Percentiles rank a stretch among this genome's conserved stretches.
phyloP scores from a whole-genome alignment of 2,329 filamentous ascomycete species.

The Colletotrichum graminicola region DNA sequence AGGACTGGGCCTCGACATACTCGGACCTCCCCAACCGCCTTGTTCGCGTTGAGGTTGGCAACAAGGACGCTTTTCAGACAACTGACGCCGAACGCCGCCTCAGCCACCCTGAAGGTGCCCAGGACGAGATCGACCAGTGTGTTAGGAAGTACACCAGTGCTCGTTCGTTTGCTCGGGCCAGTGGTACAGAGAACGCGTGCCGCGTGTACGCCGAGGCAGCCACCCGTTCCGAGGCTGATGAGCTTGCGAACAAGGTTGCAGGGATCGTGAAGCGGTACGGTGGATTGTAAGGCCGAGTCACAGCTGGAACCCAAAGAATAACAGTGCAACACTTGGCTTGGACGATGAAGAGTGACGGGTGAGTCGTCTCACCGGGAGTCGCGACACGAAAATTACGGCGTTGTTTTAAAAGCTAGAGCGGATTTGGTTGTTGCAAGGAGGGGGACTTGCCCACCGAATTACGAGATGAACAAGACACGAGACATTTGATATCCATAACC shows the following conservation, averaged over 20 bases:
- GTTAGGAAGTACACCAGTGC: slow-evolving; percentile 93
- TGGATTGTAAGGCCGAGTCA: slow-evolving; percentile 40
- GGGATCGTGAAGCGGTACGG: slow-evolving; percentile 76
- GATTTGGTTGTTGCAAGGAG: slow-evolving; percentile 6
- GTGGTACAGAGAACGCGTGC: slow-evolving; percentile 95
- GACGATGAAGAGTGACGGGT: not conserved
- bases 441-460: not conserved
- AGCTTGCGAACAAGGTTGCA: slow-evolving; percentile 86
- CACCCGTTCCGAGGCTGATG: slow-evolving; percentile 89
- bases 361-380: not conserved
- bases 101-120: slow-evolving; percentile 81
- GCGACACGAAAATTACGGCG: slow-evolving; percentile 22
- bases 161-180: slow-evolving; percentile 90
- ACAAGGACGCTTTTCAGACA: slow-evolving; percentile 91
- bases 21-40: slow-evolving; percentile 94
- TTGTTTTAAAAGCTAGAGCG: slow-evolving; percentile 23
- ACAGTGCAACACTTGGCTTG: slow-evolving; percentile 1
- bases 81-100: slow-evolving; percentile 93
- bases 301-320: not conserved
- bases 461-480: slow-evolving; percentile 16
- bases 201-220: slow-evolving; percentile 96
- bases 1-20: slow-evolving; percentile 94
- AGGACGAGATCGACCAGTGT: slow-evolving; percentile 86
- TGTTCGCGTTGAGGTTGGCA: slow-evolving; percentile 89
- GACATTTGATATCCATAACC: slow-evolving; percentile 20